These are phyloP conservation scores for Aspergillus sparsus DNA, from an alignment of 495 filamentous ascomycete species.

Conservation along the genomic window DNA sequence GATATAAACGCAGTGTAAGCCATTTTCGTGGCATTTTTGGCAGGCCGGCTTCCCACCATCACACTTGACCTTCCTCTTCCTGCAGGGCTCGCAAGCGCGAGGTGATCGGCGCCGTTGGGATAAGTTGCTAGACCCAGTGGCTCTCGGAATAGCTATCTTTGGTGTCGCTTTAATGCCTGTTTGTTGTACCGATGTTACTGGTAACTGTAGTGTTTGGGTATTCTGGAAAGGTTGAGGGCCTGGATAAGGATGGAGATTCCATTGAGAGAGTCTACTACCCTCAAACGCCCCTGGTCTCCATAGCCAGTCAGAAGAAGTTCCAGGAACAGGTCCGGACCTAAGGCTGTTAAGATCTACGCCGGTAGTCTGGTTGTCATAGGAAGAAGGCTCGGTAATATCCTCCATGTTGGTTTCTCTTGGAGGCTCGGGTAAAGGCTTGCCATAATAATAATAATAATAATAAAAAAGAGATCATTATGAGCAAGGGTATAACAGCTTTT, in stretches of 20 bases:
- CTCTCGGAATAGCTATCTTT: constrained; percentile 42
- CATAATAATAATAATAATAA: too few relatives aligned
- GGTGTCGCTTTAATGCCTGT: constrained; percentile 1
- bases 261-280: constrained; percentile 1
- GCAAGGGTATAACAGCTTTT: too few relatives aligned
- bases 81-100: constrained; percentile 70
- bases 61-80: constrained; percentile 66
- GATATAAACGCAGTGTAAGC: constrained; percentile 51
- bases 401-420: too few relatives aligned
- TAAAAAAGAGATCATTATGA: too few relatives aligned
- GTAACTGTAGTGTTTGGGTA: constrained; percentile 6
- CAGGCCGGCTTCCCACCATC: constrained; percentile 56
- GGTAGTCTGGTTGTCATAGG: neutral
- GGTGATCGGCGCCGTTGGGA: constrained; percentile 40
- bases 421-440: too few relatives aligned
- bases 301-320: constrained; percentile 14
- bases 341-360: neutral
- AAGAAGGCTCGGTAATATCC: constrained; percentile 5
- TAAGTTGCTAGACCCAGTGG: constrained; percentile 3
- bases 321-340: neutral
- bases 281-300: constrained; percentile 10
- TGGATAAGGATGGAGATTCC: constrained; percentile 12
- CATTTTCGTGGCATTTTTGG: constrained; percentile 53
- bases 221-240: constrained; percentile 5
- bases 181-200: constrained; percentile 10